phyloP scores from a whole-genome alignment of 805 yeast genomes.

The Vanderwaltozyma tropicalis region DNA sequence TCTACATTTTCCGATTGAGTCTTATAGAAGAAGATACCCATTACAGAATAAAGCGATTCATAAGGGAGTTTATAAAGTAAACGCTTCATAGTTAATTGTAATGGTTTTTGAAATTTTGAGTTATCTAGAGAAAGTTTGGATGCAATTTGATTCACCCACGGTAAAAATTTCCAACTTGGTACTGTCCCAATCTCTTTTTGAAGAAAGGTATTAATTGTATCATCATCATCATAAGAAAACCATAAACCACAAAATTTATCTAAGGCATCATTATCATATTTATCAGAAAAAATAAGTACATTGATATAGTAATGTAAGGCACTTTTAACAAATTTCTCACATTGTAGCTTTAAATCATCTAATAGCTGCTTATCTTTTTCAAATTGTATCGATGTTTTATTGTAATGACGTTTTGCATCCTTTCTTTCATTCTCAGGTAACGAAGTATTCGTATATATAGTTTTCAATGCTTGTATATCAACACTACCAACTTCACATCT shows the following conservation, averaged over 20 bases:
- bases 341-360: conserved; percentile 29
- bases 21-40: conserved; percentile 44
- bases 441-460: conserved; percentile 32
- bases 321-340: conserved; percentile 36
- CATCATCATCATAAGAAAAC: conserved; percentile 50
- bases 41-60: conserved; percentile 55
- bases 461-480: conserved; percentile 42
- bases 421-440: conserved; percentile 38
- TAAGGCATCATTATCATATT: conserved; percentile 42
- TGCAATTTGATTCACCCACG: conserved; percentile 76
- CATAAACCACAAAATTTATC: conserved; percentile 79
- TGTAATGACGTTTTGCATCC: conserved; percentile 42
- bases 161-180: conserved; percentile 53
- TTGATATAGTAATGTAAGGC: conserved; percentile 52
- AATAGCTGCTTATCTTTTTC: conserved; percentile 41
- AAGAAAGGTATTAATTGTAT: conserved; percentile 35
- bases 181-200: conserved; percentile 30
- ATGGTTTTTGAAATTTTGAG: conserved; percentile 43
- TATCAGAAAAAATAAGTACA: conserved; percentile 37
- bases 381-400: conserved; percentile 39
- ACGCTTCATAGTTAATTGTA: conserved; percentile 38
- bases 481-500: conserved; percentile 33
- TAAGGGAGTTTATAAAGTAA: conserved; percentile 54
- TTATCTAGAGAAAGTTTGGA: conserved; percentile 50
- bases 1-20: conserved; percentile 28